Percentiles rank a stretch among this genome's conserved stretches.
Evolutionary conservation across 2,329 filamentous ascomycete genomes (phyloP).

Genomic region (Penicillium sp.): DNA sequence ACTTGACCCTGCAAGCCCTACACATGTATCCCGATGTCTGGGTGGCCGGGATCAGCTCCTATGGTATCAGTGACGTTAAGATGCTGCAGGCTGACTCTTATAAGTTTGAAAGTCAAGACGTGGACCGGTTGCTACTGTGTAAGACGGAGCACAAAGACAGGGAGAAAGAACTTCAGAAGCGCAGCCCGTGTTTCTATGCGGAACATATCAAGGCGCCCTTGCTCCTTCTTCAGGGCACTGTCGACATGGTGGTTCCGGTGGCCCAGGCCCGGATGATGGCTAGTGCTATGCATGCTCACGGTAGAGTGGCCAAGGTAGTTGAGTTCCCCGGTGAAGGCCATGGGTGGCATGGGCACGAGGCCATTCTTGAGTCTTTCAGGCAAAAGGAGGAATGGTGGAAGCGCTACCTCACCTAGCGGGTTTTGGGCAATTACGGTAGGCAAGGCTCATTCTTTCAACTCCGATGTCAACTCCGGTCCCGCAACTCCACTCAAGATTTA

Average conservation of each 20-base stretch:
- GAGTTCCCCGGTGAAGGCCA: conserved; percentile 51
- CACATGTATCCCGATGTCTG: conserved; percentile 47
- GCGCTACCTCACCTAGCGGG: conserved; percentile 8
- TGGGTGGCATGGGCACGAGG: conserved; percentile 32
- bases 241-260: conserved; percentile 57
- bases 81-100: conserved; percentile 48
- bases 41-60: conserved; percentile 49
- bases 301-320: conserved; percentile 47
- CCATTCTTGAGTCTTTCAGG: conserved; percentile 18
- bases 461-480: no score
- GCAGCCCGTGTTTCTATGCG: conserved; percentile 50
- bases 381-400: conserved; percentile 19
- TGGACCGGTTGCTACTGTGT: conserved; percentile 43
- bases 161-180: conserved; percentile 41
- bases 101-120: conserved; percentile 55
- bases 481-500: no score
- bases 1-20: conserved; percentile 50
- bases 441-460: not conserved
- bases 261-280: conserved; percentile 54
- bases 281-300: conserved; percentile 40
- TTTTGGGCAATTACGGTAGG: not conserved
- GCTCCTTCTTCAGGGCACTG: conserved; percentile 54
- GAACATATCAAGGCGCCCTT: conserved; percentile 50
- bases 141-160: conserved; percentile 40
- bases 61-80: conserved; percentile 51